A percentile compares a stretch with the other conserved stretches of the same genome.
Evolutionary conservation across 306 rosid genomes (phyloP).

Genomic region (Cicer cuneatum): DNA sequence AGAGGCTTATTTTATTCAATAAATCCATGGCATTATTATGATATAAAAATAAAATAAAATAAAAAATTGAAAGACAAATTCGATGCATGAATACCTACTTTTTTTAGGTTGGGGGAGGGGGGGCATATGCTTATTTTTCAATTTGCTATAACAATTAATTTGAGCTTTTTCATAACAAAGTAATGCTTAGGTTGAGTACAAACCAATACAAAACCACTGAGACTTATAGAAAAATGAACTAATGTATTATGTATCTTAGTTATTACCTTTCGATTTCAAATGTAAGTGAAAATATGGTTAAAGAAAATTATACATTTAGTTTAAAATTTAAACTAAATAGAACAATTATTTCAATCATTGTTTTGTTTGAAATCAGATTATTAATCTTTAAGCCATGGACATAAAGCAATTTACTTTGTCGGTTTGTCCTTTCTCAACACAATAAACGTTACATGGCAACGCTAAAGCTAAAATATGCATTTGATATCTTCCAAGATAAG

Average conservation of each 20-base stretch:
- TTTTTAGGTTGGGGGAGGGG: no score
- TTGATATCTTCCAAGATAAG: background rate
- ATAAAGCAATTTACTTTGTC: background rate
- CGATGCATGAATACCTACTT: background rate
- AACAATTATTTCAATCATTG: no score
- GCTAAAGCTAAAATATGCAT: background rate
- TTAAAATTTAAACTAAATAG: no score
- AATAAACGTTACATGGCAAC: slow-evolving; percentile 20
- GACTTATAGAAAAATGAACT: slow-evolving; percentile 1
- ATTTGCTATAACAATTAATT: slow-evolving; percentile 43
- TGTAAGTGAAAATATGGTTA: no score
- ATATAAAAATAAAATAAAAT: no score
- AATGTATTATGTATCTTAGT: background rate
- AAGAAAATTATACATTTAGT: no score
- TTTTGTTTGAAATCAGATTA: no score
- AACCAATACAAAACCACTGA: slow-evolving; percentile 2
- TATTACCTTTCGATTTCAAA: no score
- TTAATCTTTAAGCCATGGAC: background rate
- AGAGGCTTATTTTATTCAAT: background rate
- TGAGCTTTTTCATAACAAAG: slow-evolving; percentile 6
- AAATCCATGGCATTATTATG: background rate
- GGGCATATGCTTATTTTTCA: slow-evolving; percentile 44
- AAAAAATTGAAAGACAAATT: no score
- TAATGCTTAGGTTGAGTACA: background rate
- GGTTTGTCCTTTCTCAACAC: slow-evolving; percentile 6